Percentiles rank a stretch among this genome's conserved stretches.
Evolutionary conservation across 306 rosid species (phyloP).

Genomic region (Pyrus betulifolia): DNA sequence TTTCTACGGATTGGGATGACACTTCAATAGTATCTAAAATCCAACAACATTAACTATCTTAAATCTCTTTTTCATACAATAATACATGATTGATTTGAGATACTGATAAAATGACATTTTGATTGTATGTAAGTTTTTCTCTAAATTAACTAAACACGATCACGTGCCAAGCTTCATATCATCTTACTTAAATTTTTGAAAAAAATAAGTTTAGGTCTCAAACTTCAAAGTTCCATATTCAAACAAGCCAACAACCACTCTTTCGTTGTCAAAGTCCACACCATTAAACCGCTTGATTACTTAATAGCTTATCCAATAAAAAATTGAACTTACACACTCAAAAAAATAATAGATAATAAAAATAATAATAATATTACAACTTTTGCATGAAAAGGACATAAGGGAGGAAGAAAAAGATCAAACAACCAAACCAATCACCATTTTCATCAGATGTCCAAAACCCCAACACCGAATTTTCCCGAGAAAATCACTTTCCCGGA

Average conservation of each 20-base stretch:
- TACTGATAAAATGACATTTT: no score
- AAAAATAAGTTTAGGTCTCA: no score
- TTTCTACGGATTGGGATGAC: no score
- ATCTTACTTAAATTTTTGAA: no score
- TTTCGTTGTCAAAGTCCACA: constrained; percentile 6
- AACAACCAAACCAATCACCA: background rate
- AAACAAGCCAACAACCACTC: constrained; percentile 7
- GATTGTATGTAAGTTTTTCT: no score
- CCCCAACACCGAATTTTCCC: background rate
- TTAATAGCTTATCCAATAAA: background rate
- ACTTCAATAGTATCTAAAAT: background rate
- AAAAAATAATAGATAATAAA: no score
- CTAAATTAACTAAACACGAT: no score
- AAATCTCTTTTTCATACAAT: no score
- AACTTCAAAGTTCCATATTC: background rate
- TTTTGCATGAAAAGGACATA: background rate
- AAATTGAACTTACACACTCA: background rate
- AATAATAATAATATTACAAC: background rate
- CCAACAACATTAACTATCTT: no score
- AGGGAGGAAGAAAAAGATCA: background rate
- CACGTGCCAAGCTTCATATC: no score
- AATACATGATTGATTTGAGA: no score
- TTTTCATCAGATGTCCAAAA: background rate
- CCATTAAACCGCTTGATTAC: background rate
- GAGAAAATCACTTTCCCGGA: background rate